These are phyloP conservation scores for Beauveria sp. DNA, from an alignment of 2,329 filamentous ascomycete species.

Conservation along the genomic window DNA sequence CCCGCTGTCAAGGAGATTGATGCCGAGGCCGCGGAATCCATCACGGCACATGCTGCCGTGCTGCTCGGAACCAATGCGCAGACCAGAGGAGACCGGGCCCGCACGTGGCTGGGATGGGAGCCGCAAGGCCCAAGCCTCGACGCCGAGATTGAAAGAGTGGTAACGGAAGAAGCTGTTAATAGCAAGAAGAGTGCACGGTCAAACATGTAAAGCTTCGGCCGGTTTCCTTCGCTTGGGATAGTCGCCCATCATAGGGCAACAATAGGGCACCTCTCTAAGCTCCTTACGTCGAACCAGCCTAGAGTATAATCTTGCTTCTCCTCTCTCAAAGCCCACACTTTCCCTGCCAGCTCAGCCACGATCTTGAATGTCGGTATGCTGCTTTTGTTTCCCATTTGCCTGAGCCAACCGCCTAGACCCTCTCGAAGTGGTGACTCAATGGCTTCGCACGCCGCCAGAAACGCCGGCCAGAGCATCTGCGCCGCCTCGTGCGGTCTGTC, in stretches of 20 bases:
- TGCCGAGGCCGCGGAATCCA: neutral
- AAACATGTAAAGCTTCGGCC: neutral
- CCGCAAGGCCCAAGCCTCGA: slow-evolving; percentile 3
- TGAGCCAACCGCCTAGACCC: neutral
- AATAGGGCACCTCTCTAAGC: neutral
- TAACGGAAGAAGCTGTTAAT: neutral
- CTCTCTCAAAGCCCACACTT: neutral
- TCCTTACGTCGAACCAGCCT: slow-evolving; percentile 1
- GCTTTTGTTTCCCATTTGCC: neutral
- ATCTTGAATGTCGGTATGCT: neutral
- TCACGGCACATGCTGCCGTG: slow-evolving; percentile 3
- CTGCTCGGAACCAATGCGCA: slow-evolving; percentile 6
- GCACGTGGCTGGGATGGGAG: slow-evolving; percentile 1
- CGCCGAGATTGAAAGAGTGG: neutral
- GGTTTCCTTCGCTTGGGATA: neutral
- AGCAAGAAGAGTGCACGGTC: neutral
- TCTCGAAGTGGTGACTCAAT: neutral
- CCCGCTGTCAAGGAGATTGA: neutral
- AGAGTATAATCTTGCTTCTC: neutral
- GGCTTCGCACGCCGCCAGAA: neutral
- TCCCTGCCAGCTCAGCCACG: neutral
- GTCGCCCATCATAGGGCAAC: neutral
- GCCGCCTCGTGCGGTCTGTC: neutral
- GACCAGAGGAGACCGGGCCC: neutral
- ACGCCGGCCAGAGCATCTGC: neutral